Percentiles rank a stretch among this genome's conserved stretches.
These are phyloP conservation scores for Colletotrichum simmondsii DNA, from an alignment of 2,329 filamentous ascomycete genomes.

Conservation along the genomic window DNA sequence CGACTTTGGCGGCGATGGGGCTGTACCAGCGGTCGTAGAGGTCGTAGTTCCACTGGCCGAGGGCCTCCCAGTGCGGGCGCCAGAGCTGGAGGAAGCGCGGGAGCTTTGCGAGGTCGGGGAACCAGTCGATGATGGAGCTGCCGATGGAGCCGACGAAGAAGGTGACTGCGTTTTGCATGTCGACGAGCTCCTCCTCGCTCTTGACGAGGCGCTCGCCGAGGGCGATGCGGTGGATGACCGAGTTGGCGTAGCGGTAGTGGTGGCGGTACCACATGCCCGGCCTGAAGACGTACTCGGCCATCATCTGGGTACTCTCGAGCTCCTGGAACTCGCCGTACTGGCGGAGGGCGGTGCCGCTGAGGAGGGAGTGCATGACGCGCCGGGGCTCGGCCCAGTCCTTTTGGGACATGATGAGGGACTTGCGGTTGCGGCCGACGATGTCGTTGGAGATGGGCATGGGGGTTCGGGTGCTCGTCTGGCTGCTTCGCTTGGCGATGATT, in stretches of 20 bases:
- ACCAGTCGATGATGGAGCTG: slow-evolving; percentile 48
- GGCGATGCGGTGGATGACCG: slow-evolving; percentile 49
- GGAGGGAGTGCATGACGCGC: slow-evolving; percentile 50
- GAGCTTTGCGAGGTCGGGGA: slow-evolving; percentile 45
- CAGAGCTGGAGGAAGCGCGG: slow-evolving; percentile 46
- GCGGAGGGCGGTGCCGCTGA: slow-evolving; percentile 47
- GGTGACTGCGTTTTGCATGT: slow-evolving; percentile 48
- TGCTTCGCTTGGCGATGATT: slow-evolving; percentile 49
- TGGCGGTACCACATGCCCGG: slow-evolving; percentile 50
- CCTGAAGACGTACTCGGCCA: slow-evolving; percentile 40
- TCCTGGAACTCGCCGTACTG: slow-evolving; percentile 48
- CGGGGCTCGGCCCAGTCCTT: slow-evolving; percentile 48
- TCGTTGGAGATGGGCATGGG: slow-evolving; percentile 43
- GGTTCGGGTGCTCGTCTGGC: slow-evolving; percentile 44
- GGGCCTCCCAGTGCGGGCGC: slow-evolving; percentile 44
- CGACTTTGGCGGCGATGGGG: slow-evolving; percentile 38
- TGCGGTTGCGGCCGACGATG: slow-evolving; percentile 46
- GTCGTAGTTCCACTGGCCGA: slow-evolving; percentile 46
- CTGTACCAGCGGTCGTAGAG: slow-evolving; percentile 48
- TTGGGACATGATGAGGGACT: slow-evolving; percentile 46
- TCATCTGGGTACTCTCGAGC: slow-evolving; percentile 47
- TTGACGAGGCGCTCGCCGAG: slow-evolving; percentile 45
- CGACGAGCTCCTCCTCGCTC: slow-evolving; percentile 45
- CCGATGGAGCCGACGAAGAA: slow-evolving; percentile 48
- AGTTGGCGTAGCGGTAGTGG: slow-evolving; percentile 53